Conservation (phyloP, 805 yeast genomes). For the Kazachstania kunashirensis region DNA sequence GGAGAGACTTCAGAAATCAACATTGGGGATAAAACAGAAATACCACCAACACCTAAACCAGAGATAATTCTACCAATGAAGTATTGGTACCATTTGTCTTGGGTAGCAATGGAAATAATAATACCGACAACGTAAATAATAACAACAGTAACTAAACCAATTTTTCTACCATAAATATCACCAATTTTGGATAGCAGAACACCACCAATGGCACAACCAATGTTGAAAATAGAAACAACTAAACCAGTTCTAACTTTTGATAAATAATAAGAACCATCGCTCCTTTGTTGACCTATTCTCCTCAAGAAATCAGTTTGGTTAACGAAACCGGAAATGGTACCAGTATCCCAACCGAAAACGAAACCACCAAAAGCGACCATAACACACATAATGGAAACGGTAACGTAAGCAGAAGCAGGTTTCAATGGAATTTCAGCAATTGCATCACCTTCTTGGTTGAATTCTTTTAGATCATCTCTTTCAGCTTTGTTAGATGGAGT, state of each 20-base stretch:
- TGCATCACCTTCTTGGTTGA: slow-evolving; percentile 4
- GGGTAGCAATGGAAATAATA: slow-evolving; percentile 52
- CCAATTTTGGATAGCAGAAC: slow-evolving; percentile 3
- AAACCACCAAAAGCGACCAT: slow-evolving; percentile 6
- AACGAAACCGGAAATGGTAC: slow-evolving; percentile 69
- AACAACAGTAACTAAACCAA: slow-evolving; percentile 52
- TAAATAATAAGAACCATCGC: slow-evolving; percentile 36
- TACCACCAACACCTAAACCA: slow-evolving; percentile 65
- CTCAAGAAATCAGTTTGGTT: slow-evolving; percentile 42
- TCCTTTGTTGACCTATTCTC: slow-evolving; percentile 44
- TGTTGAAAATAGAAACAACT: slow-evolving; percentile 49
- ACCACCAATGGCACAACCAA: slow-evolving; percentile 43
- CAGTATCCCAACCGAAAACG: slow-evolving; percentile 59
- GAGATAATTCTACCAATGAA: slow-evolving; percentile 53
- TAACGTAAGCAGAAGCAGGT: slow-evolving; percentile 5
- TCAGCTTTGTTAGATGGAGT: slow-evolving; percentile 23
- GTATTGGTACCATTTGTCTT: slow-evolving; percentile 54
- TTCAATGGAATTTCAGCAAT: slow-evolving; percentile 8
- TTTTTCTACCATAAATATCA: slow-evolving; percentile 47
- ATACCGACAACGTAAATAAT: slow-evolving; percentile 57
- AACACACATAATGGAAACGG: slow-evolving; percentile 3
- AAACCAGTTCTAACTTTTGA: slow-evolving; percentile 48
- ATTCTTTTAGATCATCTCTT: slow-evolving; percentile 17
- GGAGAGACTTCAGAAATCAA: slow-evolving; percentile 64
- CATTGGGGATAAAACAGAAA: slow-evolving; percentile 66